Evolutionary conservation across 2,329 filamentous ascomycete genomes (phyloP).

Genomic region (Myriosclerotinia scirpicola): DNA sequence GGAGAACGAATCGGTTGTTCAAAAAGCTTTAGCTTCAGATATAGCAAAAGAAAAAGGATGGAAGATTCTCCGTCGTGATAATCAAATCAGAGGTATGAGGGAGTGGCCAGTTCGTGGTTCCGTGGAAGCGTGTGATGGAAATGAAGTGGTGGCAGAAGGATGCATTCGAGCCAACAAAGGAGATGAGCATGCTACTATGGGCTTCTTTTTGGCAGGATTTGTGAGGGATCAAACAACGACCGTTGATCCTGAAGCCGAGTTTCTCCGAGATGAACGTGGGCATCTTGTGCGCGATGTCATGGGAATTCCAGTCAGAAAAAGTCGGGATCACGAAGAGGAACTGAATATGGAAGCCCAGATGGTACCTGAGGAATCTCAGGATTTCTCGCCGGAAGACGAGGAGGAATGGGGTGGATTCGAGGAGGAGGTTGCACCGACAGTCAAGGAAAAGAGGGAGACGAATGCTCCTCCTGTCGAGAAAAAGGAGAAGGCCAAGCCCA

Average conservation of each 20-base stretch:
- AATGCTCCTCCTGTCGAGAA: slow-evolving; percentile 43
- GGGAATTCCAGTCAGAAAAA: slow-evolving; percentile 44
- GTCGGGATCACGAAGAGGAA: slow-evolving; percentile 28
- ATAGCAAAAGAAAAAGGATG: slow-evolving; percentile 69
- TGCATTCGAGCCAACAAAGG: slow-evolving; percentile 82
- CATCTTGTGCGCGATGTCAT: slow-evolving; percentile 48
- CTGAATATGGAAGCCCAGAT: slow-evolving; percentile 23
- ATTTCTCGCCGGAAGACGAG: slow-evolving; percentile 26
- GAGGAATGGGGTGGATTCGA: slow-evolving; percentile 43
- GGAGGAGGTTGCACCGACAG: slow-evolving; percentile 36
- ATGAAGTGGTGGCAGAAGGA: slow-evolving; percentile 61
- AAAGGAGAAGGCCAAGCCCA: slow-evolving; percentile 16
- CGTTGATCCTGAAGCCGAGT: slow-evolving; percentile 25
- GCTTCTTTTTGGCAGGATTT: slow-evolving; percentile 93
- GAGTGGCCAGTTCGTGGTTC: slow-evolving; percentile 69
- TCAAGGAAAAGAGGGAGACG: slow-evolving; percentile 42
- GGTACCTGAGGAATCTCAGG: neutral
- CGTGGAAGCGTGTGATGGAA: slow-evolving; percentile 49
- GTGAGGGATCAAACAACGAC: slow-evolving; percentile 48
- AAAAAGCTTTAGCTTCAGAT: slow-evolving; percentile 66
- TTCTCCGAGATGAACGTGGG: slow-evolving; percentile 53
- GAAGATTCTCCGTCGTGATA: slow-evolving; percentile 68
- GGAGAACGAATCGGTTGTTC: slow-evolving; percentile 87
- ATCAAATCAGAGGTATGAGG: slow-evolving; percentile 74
- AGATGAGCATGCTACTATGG: slow-evolving; percentile 82